A percentile compares a stretch with the other conserved stretches of the same genome.
Conservation (phyloP, 2,329 filamentous ascomycete species). For the Aspergillus persii region DNA sequence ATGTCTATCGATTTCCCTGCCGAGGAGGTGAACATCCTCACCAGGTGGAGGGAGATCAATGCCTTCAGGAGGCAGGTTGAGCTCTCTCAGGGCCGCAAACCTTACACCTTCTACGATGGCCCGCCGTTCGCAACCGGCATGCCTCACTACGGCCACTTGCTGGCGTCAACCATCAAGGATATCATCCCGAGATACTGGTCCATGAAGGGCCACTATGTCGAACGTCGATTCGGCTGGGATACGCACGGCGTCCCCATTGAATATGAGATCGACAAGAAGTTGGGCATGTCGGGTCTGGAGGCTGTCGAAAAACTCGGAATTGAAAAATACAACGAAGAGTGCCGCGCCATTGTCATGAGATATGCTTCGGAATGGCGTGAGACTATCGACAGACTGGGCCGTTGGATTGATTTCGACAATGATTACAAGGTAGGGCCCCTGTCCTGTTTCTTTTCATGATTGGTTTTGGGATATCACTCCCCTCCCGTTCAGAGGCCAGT, state of each 20-base stretch:
- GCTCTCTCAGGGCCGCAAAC: slow-evolving; percentile 75
- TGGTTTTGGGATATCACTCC: neutral
- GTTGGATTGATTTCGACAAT: slow-evolving; percentile 98
- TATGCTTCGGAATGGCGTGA: slow-evolving; percentile 83
- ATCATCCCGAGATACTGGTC: slow-evolving; percentile 96
- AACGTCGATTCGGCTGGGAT: slow-evolving; percentile 93
- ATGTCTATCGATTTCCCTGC: slow-evolving; percentile 93
- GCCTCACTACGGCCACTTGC: slow-evolving; percentile 71
- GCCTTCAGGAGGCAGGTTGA: slow-evolving; percentile 87
- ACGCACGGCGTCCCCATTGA: slow-evolving; percentile 93
- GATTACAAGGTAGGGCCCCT: slow-evolving; percentile 72
- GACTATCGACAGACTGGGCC: slow-evolving; percentile 82
- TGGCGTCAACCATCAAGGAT: slow-evolving; percentile 94
- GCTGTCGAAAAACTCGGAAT: slow-evolving; percentile 85
- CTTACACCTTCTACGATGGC: slow-evolving; percentile 94
- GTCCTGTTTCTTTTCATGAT: neutral
- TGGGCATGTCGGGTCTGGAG: slow-evolving; percentile 82
- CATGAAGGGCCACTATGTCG: slow-evolving; percentile 92
- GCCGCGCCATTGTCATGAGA: slow-evolving; percentile 88
- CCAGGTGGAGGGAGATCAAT: slow-evolving; percentile 85
- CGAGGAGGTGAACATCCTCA: slow-evolving; percentile 81
- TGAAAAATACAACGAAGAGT: slow-evolving; percentile 87
- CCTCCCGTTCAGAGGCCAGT: neutral
- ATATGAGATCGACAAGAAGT: slow-evolving; percentile 95
- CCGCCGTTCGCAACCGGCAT: slow-evolving; percentile 73